Base-by-base conservation (phyloP, 306 rosid species). In the Sicyos baderoa region DNA sequence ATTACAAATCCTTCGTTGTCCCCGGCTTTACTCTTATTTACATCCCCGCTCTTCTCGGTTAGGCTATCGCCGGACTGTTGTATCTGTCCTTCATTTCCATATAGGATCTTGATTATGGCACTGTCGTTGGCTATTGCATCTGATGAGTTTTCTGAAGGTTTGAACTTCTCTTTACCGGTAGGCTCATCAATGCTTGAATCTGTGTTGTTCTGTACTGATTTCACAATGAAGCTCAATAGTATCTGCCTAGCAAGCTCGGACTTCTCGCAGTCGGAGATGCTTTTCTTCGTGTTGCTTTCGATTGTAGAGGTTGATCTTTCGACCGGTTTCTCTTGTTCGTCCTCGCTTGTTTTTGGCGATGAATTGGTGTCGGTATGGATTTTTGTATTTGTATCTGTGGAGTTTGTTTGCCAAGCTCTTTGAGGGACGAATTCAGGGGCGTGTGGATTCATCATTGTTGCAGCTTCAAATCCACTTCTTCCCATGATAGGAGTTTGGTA, bases 401-500 rank as follows among this genome's bases (percentile, higher is more conserved):
- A 68, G 76, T 86, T 85, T 21, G 15, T 57, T 73, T 86, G 95
- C 74, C 86, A 78, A 61, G 83, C 78, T 69, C 74, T 80, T 72
- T 82, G 78, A 3, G 98, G 98, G 76, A 93, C 89, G 75, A 88
- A 93, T 80, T 88, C 96, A 1, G 94, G 98, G 51, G 98, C 98
- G 72, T 88, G 85, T 3, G 98, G 98, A 76, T 93, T 93, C 98
- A 93, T 89, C 71, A 82, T 82, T 80, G 77, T 82, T 74, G 85
- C 85, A 78, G 89, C 75, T 4, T 78, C 91, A 63, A 68, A 77
- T 72, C 81, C 87, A 51, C 72, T 82, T 79, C 82, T 80, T 75
- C 84, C 95, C 73, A 74, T 73, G 32, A 66, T 70, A 42, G 84
- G 78, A 11, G 69, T 68, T 60, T 71, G 84, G 62, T 66, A 64